A percentile compares a stretch with the other conserved stretches of the same genome.
phyloP scores from a whole-genome alignment of 2,329 filamentous ascomycete genomes.

The Huntiella decipiens region DNA sequence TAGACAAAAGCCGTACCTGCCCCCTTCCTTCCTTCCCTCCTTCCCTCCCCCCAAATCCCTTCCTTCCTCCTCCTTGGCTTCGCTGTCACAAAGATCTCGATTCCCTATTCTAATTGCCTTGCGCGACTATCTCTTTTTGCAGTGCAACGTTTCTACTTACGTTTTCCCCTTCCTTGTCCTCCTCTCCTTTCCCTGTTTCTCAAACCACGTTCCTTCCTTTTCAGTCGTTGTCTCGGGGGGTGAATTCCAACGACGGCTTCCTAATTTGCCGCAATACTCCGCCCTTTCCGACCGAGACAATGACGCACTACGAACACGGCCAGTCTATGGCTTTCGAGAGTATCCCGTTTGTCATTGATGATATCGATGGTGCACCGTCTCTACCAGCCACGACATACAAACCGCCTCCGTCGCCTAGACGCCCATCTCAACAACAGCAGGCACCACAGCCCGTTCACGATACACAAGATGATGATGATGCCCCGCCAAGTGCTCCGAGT shows the following conservation, averaged over 20 bases:
- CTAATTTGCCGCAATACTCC: neutral
- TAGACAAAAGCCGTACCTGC: neutral
- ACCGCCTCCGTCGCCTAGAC: neutral
- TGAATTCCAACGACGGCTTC: neutral
- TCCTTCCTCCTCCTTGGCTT: neutral
- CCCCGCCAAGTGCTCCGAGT: slow-evolving; percentile 17
- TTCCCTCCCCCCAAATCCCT: neutral
- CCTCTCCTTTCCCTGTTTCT: no score
- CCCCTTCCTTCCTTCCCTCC: neutral
- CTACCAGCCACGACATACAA: neutral
- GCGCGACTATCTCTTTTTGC: no score
- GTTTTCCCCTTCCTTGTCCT: no score
- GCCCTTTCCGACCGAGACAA: neutral
- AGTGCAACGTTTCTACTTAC: no score
- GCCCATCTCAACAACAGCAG: neutral
- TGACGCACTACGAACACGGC: slow-evolving; percentile 9
- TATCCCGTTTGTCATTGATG: slow-evolving; percentile 10
- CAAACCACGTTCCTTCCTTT: no score
- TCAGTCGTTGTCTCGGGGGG: no score
- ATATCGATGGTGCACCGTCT: neutral
- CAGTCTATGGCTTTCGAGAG: slow-evolving; percentile 9
- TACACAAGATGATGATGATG: neutral
- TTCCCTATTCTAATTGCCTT: no score
- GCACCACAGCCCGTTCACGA: neutral
- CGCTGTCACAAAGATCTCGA: no score